A percentile compares a stretch with the other conserved stretches of the same genome.
phyloP scores from a whole-genome alignment of 495 filamentous ascomycete species.

The Ramalina intermedia region DNA sequence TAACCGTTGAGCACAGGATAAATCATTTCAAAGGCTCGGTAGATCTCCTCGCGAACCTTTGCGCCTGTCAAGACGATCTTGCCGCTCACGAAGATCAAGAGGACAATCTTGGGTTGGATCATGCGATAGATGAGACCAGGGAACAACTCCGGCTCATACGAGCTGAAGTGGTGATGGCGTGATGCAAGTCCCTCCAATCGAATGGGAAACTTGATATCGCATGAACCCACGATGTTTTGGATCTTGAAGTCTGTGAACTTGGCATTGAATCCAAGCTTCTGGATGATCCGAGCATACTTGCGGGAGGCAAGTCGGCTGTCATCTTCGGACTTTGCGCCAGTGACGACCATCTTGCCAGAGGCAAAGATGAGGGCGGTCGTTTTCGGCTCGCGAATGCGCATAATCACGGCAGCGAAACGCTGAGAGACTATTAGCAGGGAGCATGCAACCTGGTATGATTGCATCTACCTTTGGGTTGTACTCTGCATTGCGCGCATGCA shows the following conservation, averaged over 20 bases:
- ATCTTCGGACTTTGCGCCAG: constrained; percentile 95
- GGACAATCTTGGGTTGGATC: constrained; percentile 99
- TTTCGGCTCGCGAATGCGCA: constrained; percentile 99
- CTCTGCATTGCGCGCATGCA: constrained; percentile 96
- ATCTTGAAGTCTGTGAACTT: constrained; percentile 99
- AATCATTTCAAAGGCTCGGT: constrained; percentile 97
- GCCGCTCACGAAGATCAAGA: constrained; percentile 95
- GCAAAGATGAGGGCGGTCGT: constrained; percentile 97
- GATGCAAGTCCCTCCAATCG: constrained; percentile 88
- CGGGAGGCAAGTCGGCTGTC: constrained; percentile 92
- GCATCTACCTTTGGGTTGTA: constrained; percentile 81
- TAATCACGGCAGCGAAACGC: constrained; percentile 99
- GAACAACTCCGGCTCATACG: constrained; percentile 97
- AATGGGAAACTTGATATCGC: constrained; percentile 99
- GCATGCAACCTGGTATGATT: neutral
- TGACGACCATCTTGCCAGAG: constrained; percentile 98
- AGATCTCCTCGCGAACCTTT: constrained; percentile 97
- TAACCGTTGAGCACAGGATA: constrained; percentile 86
- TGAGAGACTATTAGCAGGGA: constrained; percentile 30
- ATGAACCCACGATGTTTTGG: constrained; percentile 97
- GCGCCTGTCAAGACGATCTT: constrained; percentile 98
- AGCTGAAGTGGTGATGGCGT: constrained; percentile 98
- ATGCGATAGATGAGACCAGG: constrained; percentile 99
- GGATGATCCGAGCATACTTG: constrained; percentile 98
- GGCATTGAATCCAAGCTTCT: constrained; percentile 98